Evolutionary conservation across 441 rosid genomes (phyloP).

Genomic region (Populus tomentosa): DNA sequence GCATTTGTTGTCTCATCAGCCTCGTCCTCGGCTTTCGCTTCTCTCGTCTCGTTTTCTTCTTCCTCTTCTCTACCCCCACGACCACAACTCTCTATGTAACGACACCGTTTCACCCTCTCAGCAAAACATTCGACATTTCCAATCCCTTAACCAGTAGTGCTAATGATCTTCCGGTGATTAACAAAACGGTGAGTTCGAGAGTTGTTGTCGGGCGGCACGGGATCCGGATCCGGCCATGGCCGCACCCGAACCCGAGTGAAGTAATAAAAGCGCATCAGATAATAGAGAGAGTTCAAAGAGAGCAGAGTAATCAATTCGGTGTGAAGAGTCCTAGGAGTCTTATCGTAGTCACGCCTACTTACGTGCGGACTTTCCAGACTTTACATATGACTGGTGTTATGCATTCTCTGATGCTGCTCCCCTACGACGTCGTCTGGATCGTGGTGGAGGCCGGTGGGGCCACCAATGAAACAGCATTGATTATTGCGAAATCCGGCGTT

Average conservation of each 20-base stretch:
- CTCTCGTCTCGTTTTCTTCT: conserved; percentile 84
- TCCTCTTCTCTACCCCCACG: conserved; percentile 57
- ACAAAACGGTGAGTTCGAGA: conserved; percentile 46
- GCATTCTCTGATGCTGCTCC: conserved; percentile 88
- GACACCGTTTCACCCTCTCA: conserved; percentile 51
- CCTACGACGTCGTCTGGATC: conserved; percentile 89
- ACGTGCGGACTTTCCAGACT: conserved; percentile 88
- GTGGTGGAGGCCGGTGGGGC: conserved; percentile 90
- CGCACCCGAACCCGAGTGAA: conserved; percentile 87
- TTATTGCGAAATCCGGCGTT: conserved; percentile 61
- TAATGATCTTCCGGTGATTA: conserved; percentile 15
- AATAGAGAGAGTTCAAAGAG: conserved; percentile 81
- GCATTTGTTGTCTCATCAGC: conserved; percentile 78
- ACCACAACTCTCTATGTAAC: conserved; percentile 25
- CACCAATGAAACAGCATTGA: conserved; percentile 71
- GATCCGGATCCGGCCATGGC: conserved; percentile 99
- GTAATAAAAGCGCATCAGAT: conserved; percentile 93
- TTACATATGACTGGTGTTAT: conserved; percentile 90
- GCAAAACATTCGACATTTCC: conserved; percentile 4
- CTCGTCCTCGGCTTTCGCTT: conserved; percentile 91
- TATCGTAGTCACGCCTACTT: conserved; percentile 89
- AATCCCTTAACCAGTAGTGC: conserved; percentile 24
- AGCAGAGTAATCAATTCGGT: conserved; percentile 80
- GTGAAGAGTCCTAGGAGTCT: conserved; percentile 58
- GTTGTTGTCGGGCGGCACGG: conserved; percentile 97